phyloP scores from a whole-genome alignment of 2,329 filamentous ascomycete genomes.

The Sclerotiophoma versabilis region DNA sequence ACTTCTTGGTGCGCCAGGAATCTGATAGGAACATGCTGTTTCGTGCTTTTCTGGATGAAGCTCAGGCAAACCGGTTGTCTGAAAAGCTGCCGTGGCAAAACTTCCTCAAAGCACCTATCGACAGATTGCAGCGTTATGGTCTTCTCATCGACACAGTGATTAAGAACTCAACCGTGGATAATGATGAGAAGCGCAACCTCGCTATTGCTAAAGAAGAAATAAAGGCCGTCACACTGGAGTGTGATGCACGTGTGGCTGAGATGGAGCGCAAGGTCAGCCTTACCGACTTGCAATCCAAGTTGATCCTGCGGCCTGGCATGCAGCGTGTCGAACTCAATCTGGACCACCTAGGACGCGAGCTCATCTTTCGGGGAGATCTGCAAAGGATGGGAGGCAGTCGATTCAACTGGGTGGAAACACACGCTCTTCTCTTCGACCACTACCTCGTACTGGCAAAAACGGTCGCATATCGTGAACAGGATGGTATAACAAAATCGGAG shows the following conservation, averaged over 20 bases:
- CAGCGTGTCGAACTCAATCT: conserved; percentile 84
- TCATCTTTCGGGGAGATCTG: conserved; percentile 88
- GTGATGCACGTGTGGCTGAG: conserved; percentile 89
- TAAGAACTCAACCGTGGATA: conserved; percentile 82
- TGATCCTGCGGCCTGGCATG: conserved; percentile 87
- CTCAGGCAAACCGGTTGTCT: conserved; percentile 78
- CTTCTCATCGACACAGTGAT: conserved; percentile 83
- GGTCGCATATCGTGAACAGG: conserved; percentile 71
- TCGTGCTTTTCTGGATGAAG: conserved; percentile 81
- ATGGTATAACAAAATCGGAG: conserved; percentile 76
- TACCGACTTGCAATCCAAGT: conserved; percentile 80
- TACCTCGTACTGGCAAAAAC: conserved; percentile 92
- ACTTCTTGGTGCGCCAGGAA: conserved; percentile 83
- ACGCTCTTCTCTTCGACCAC: conserved; percentile 93
- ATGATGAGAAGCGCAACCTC: conserved; percentile 88
- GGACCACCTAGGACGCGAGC: conserved; percentile 88
- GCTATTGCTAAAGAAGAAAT: conserved; percentile 89
- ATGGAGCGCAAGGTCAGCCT: conserved; percentile 90
- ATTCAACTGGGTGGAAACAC: conserved; percentile 92
- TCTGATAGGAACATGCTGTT: conserved; percentile 85
- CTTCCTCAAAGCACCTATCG: conserved; percentile 92
- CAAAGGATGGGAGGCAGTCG: conserved; percentile 87
- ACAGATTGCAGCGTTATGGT: conserved; percentile 87
- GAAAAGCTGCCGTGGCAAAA: conserved; percentile 91
- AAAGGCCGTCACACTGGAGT: conserved; percentile 85